Evolutionary conservation across 23 red algal species (phyloP).

Genomic region (Agarophyton chilense): DNA sequence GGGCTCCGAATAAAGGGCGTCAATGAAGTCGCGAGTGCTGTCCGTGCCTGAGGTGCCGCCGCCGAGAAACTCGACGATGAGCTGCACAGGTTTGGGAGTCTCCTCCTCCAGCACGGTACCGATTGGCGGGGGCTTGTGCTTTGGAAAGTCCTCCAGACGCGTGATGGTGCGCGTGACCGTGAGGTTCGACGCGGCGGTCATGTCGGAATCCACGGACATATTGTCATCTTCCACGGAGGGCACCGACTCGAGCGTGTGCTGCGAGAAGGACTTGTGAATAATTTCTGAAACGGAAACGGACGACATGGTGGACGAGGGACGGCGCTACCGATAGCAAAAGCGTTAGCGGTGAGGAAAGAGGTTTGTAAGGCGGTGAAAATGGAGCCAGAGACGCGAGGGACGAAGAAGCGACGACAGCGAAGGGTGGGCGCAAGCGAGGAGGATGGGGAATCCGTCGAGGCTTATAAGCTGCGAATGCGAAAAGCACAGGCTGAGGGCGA

Average conservation of each 20-base stretch:
- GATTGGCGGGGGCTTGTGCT: slow-evolving; percentile 55
- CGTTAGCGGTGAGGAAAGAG: too few relatives aligned
- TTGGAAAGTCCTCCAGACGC: slow-evolving; percentile 69
- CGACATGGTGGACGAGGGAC: background rate
- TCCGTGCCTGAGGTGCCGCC: slow-evolving; percentile 30
- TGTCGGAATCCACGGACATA: slow-evolving; percentile 61
- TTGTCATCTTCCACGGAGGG: slow-evolving; percentile 74
- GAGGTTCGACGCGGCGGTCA: slow-evolving; percentile 60
- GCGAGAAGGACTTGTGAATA: slow-evolving; percentile 43
- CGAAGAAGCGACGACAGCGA: background rate
- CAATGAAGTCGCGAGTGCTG: slow-evolving; percentile 47
- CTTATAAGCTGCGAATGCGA: too few relatives aligned
- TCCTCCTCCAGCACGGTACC: slow-evolving; percentile 85
- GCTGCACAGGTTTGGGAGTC: slow-evolving; percentile 76
- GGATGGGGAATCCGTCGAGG: background rate
- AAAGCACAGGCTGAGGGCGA: background rate
- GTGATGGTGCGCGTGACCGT: slow-evolving; percentile 78
- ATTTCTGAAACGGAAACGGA: slow-evolving; percentile 15
- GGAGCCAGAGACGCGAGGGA: background rate
- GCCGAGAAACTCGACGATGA: slow-evolving; percentile 79
- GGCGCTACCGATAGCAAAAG: background rate
- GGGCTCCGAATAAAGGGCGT: slow-evolving; percentile 52
- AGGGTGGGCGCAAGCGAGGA: background rate
- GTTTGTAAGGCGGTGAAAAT: background rate
- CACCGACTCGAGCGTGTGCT: slow-evolving; percentile 58